These are phyloP conservation scores for Penicillium mononematosum DNA, from an alignment of 495 filamentous ascomycete species.

Conservation along the genomic window DNA sequence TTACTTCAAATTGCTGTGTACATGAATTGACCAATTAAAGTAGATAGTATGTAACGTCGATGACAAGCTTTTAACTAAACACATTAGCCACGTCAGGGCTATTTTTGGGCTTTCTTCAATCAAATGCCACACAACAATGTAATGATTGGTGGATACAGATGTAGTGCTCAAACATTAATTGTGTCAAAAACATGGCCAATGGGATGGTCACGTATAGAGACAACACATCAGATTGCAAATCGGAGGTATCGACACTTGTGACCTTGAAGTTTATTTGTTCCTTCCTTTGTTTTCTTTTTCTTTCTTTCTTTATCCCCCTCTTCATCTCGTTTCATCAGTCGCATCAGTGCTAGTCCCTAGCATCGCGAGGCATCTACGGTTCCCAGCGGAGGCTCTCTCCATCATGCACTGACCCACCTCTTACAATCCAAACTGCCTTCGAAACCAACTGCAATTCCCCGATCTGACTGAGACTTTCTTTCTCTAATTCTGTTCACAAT, in stretches of 20 bases:
- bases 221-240: slow-evolving; percentile 5
- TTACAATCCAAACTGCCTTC: background rate
- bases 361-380: background rate
- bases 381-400: slow-evolving; percentile 1
- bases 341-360: background rate
- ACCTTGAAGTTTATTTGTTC: background rate
- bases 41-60: background rate
- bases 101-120: background rate
- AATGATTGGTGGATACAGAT: background rate
- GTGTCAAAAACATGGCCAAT: slow-evolving; percentile 2
- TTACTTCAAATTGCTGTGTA: background rate
- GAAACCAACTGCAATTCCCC: background rate
- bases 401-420: slow-evolving; percentile 8
- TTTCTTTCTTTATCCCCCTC: background rate
- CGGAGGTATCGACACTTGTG: slow-evolving; percentile 1
- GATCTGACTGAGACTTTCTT: background rate
- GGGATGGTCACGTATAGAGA: background rate
- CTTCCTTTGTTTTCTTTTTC: background rate
- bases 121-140: background rate
- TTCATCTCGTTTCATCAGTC: background rate
- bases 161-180: background rate
- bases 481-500: slow-evolving; percentile 15
- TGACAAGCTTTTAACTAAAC: background rate
- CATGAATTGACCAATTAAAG: background rate
- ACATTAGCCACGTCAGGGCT: background rate